phyloP scores from a whole-genome alignment of 2,329 filamentous ascomycete genomes.

The Arthroderma uncinatum region DNA sequence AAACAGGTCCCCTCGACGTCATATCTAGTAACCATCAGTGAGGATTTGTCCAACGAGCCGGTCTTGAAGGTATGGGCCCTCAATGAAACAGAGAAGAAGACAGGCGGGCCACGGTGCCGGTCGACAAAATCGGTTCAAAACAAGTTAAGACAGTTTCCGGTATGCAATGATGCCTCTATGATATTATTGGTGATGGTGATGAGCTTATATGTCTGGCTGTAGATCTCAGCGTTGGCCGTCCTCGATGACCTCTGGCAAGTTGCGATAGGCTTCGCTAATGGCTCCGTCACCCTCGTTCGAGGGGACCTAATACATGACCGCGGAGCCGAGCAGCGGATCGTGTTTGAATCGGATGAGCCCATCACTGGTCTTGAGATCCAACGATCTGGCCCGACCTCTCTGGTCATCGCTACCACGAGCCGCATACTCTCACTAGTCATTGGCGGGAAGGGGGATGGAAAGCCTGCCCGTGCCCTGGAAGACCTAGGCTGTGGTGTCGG shows the following conservation, averaged over 20 bases:
- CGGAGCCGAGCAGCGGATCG: conserved; percentile 83
- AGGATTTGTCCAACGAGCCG: conserved; percentile 79
- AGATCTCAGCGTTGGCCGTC: conserved; percentile 72
- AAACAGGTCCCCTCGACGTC: conserved; percentile 81
- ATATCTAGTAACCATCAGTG: conserved; percentile 66
- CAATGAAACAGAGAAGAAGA: conserved; percentile 89
- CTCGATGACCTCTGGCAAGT: conserved; percentile 84
- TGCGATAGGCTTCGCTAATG: conserved; percentile 91
- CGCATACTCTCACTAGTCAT: conserved; percentile 79
- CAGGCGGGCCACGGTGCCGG: conserved; percentile 73
- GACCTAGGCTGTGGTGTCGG: conserved; percentile 84
- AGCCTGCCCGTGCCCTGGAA: conserved; percentile 77
- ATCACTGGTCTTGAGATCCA: conserved; percentile 81
- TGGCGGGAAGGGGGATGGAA: conserved; percentile 77
- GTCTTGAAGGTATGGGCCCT: conserved; percentile 95
- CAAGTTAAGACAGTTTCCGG: conserved; percentile 84
- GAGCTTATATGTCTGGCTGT: not conserved
- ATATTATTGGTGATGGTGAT: not conserved
- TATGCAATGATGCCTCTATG: conserved; percentile 29
- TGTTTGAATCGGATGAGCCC: conserved; percentile 94
- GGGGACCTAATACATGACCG: conserved; percentile 93
- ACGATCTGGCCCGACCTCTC: conserved; percentile 53
- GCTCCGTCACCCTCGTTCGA: conserved; percentile 81
- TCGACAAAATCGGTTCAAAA: conserved; percentile 81
- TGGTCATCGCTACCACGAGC: conserved; percentile 86